Base-by-base conservation (phyloP, 306 rosid genomes). In the Castanea mollissima region DNA sequence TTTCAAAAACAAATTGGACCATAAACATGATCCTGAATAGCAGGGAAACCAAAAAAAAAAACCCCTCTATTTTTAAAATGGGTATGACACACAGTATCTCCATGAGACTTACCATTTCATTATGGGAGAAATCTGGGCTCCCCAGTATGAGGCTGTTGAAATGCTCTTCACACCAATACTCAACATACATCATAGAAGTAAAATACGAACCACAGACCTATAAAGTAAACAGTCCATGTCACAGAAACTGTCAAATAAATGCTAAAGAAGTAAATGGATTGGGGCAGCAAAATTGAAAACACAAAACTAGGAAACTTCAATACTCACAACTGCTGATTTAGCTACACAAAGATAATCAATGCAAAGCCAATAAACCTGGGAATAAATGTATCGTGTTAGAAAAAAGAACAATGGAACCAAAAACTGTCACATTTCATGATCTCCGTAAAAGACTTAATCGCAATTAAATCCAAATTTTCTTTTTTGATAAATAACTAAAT, bases 101-200 rank as follows among this genome's bases (percentile, higher is more conserved):
- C 60, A 35, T 58, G 62, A 46, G 64, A 77, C 90, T 79, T 77
- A 89, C 97, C 90, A 73, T 86, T 89, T 94, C 94, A 23, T 81
- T 71, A 35, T 89, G 89, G 71, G 98, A 92, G 87, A 94, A 94
- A 89, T 94, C 94, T 16, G 93, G 97, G 77, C 87, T 90, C 54
- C 98, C 98, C 74, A 90, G 27, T 25, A 93, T 88, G 84, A 91
- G 81, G 82, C 84, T 81, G 71, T 82, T 90, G 86, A 92, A 89
- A 79, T 88, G 85, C 83, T 94, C 97, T 86, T 94, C 90, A 44
- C 98, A 94, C 98, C 98, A 94, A 84, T 94, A 88, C 81, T 94
- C 98, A 83, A 92, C 97, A 44, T 91, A 94, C 94, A 94, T 85
- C 75, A 92, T 74, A 27, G 97, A 85, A 62, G 97, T 91, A 86